These are phyloP conservation scores for Solanum ossicruentum DNA, from an alignment of 257 asterid genomes.

Conservation along the genomic window DNA sequence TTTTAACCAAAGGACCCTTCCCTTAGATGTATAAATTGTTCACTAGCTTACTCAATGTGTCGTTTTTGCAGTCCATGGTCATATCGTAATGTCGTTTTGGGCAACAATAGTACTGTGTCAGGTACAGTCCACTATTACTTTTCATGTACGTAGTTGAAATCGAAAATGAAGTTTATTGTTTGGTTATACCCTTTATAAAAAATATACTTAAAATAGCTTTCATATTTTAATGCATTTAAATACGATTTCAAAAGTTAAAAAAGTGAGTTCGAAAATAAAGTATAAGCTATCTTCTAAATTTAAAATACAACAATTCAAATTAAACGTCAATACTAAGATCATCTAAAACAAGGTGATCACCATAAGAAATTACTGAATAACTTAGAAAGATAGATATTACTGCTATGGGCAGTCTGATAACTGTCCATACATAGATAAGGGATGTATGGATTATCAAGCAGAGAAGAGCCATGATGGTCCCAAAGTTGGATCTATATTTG, in stretches of 20 bases:
- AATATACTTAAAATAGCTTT: neutral
- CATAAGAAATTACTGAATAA: too few species aligned
- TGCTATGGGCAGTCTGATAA: too few species aligned
- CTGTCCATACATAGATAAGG: too few species aligned
- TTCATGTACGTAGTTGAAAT: neutral
- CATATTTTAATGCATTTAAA: neutral
- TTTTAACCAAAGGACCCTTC: too few species aligned
- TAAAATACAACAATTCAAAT: too few species aligned
- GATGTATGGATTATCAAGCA: too few species aligned
- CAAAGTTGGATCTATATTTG: too few species aligned
- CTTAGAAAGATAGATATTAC: too few species aligned
- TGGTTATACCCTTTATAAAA: rapidly evolving
- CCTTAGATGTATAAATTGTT: neutral
- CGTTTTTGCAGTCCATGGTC: too few species aligned
- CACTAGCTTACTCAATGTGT: neutral
- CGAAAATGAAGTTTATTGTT: neutral
- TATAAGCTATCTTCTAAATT: neutral
- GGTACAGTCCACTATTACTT: neutral
- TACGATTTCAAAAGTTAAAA: neutral
- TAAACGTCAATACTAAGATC: too few species aligned
- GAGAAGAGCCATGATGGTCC: too few species aligned
- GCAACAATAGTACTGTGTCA: neutral
- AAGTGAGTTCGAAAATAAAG: neutral
- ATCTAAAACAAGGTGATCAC: too few species aligned
- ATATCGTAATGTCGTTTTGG: neutral